Percentiles rank a stretch among this genome's conserved stretches.
phyloP scores from a whole-genome alignment of 257 asterid genomes.

The Prunella vulgaris region DNA sequence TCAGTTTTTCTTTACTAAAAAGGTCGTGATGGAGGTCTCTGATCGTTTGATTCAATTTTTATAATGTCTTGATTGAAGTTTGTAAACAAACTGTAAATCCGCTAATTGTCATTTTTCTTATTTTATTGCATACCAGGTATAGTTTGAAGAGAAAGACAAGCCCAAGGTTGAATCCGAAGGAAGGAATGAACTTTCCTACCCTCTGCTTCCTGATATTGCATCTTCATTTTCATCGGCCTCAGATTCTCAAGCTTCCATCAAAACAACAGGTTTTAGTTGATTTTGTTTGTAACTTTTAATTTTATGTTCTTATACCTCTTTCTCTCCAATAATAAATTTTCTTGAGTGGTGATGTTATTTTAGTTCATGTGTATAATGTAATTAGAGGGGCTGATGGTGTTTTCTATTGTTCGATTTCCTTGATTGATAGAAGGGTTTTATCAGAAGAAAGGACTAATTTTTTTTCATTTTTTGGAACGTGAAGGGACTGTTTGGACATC shows the following conservation, averaged over 20 bases:
- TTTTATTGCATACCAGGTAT: too few species aligned
- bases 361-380: background rate
- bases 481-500: constrained; percentile 51
- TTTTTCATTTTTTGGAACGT: constrained; percentile 6
- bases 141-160: constrained; percentile 21
- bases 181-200: constrained; percentile 20
- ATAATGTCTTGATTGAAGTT: too few species aligned
- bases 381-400: background rate
- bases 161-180: constrained; percentile 30
- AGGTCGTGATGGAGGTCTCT: too few species aligned
- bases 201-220: constrained; percentile 35
- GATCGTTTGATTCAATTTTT: too few species aligned
- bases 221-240: constrained; percentile 41
- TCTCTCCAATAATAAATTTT: too few species aligned
- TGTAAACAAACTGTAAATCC: too few species aligned
- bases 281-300: background rate
- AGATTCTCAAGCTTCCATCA: constrained; percentile 26
- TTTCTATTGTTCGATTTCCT: too few species aligned
- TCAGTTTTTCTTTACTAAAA: too few species aligned
- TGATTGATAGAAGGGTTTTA: background rate
- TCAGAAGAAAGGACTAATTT: background rate
- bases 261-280: constrained; percentile 35
- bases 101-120: too few species aligned
- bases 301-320: background rate
- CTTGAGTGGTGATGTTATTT: background rate